A percentile compares a stretch with the other conserved stretches of the same genome.
phyloP scores from a whole-genome alignment of 192 early-diverging fungal species.

The Pilaira anomala region DNA sequence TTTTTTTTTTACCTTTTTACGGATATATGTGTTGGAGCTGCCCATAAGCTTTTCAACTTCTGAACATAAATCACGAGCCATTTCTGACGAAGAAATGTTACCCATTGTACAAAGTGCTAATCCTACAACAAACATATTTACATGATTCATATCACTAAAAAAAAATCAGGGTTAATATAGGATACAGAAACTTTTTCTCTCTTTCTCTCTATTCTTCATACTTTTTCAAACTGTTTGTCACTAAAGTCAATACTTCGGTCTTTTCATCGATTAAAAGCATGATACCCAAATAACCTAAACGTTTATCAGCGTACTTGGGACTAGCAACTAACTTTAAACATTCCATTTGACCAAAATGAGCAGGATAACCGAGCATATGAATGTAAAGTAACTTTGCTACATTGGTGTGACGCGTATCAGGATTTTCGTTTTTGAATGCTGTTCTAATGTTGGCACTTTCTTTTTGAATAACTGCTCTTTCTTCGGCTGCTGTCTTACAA shows the following conservation, averaged over 20 bases:
- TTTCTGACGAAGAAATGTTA: constrained; percentile 94
- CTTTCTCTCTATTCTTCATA: too few species aligned
- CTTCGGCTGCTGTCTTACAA: constrained; percentile 98
- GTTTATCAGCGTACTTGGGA: constrained; percentile 91
- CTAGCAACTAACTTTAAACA: constrained; percentile 97
- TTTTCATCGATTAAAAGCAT: constrained; percentile 98
- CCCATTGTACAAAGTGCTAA: constrained; percentile 94
- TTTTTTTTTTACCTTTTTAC: constrained; percentile 84
- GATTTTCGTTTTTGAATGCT: constrained; percentile 94
- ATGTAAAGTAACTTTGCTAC: constrained; percentile 98
- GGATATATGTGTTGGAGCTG: constrained; percentile 88
- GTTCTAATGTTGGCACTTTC: constrained; percentile 96
- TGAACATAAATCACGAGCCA: constrained; percentile 88
- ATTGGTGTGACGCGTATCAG: constrained; percentile 87
- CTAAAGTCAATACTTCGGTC: constrained; percentile 92
- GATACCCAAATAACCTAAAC: constrained; percentile 97
- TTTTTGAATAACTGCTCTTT: constrained; percentile 94
- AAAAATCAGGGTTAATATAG: not conserved
- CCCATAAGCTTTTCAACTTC: constrained; percentile 93
- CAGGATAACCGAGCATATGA: constrained; percentile 97
- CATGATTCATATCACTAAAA: constrained; percentile 87
- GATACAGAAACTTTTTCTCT: not conserved
- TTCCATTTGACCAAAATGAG: constrained; percentile 99
- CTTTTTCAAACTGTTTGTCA: constrained; percentile 98
- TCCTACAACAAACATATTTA: constrained; percentile 96